Evolutionary conservation across 2,329 filamentous ascomycete species (phyloP).

Genomic region (Aspergillus unguis): DNA sequence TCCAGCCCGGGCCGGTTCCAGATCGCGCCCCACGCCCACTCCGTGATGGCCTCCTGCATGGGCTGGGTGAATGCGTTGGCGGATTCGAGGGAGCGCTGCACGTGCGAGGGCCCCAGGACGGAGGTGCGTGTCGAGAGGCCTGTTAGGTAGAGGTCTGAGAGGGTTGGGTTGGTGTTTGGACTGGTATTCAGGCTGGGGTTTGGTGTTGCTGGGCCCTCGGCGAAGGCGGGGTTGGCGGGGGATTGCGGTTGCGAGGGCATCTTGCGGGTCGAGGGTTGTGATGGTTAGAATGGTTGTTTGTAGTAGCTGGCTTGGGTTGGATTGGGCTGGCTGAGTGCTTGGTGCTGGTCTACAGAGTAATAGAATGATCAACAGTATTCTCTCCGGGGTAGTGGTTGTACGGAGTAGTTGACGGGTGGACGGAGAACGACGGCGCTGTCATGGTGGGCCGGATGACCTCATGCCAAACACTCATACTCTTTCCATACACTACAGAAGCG

Average conservation of each 20-base stretch:
- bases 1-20: constrained; percentile 63
- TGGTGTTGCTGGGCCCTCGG: neutral
- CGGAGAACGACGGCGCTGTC: too few relatives aligned
- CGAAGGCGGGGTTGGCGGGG: neutral
- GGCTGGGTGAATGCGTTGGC: constrained; percentile 39
- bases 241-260: neutral
- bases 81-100: constrained; percentile 54
- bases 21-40: constrained; percentile 62
- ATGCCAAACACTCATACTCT: too few relatives aligned
- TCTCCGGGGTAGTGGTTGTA: too few relatives aligned
- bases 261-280: too few relatives aligned
- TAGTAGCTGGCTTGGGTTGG: too few relatives aligned
- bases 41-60: constrained; percentile 62
- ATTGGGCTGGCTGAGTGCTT: too few relatives aligned
- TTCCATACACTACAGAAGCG: too few relatives aligned
- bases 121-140: constrained; percentile 59
- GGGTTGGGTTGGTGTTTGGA: neutral
- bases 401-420: too few relatives aligned
- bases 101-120: constrained; percentile 61
- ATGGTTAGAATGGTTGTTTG: neutral
- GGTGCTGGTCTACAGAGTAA: too few relatives aligned
- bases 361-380: too few relatives aligned
- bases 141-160: constrained; percentile 50
- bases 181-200: neutral
- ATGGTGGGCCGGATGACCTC: too few relatives aligned